phyloP scores from a whole-genome alignment of 192 early-diverging fungal genomes.

The Geosiphon pyriformis region DNA sequence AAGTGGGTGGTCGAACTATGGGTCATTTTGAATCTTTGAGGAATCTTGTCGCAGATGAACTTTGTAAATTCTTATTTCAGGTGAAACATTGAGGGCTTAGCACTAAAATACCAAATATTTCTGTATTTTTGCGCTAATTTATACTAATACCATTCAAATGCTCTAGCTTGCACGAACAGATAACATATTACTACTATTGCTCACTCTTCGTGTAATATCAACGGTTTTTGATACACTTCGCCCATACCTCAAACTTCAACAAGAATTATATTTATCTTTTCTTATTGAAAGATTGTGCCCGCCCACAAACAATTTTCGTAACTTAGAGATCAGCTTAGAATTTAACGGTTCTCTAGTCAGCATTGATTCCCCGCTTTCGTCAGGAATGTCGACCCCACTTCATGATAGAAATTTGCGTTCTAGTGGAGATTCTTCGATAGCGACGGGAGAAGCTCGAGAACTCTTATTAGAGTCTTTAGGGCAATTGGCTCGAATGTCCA shows the following conservation, averaged over 20 bases:
- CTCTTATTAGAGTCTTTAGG: conserved; percentile 75
- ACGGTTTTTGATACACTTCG: conserved; percentile 67
- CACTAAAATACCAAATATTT: too few relatives aligned
- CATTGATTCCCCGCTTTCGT: conserved; percentile 26
- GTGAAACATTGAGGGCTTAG: conserved; percentile 44
- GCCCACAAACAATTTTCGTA: conserved; percentile 30
- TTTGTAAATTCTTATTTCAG: conserved; percentile 83
- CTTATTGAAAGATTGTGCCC: conserved; percentile 50
- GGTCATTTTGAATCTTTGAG: conserved; percentile 54
- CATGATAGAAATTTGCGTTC: conserved; percentile 10
- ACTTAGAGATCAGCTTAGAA: conserved; percentile 30
- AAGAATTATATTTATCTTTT: conserved; percentile 69
- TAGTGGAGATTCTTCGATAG: conserved; percentile 13
- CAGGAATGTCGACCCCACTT: conserved; percentile 4
- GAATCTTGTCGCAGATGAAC: conserved; percentile 71
- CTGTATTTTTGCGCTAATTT: too few relatives aligned
- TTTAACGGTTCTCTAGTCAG: conserved; percentile 25
- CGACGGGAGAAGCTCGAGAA: conserved; percentile 79
- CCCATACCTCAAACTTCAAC: conserved; percentile 67
- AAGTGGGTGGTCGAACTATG: conserved; percentile 78
- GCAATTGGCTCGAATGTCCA: conserved; percentile 68
- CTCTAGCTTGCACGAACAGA: conserved; percentile 47
- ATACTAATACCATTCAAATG: conserved; percentile 3
- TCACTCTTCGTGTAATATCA: conserved; percentile 59
- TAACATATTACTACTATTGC: conserved; percentile 51